Evolutionary conservation across 2,329 filamentous ascomycete genomes (phyloP).

Genomic region (Colletotrichum sp.): DNA sequence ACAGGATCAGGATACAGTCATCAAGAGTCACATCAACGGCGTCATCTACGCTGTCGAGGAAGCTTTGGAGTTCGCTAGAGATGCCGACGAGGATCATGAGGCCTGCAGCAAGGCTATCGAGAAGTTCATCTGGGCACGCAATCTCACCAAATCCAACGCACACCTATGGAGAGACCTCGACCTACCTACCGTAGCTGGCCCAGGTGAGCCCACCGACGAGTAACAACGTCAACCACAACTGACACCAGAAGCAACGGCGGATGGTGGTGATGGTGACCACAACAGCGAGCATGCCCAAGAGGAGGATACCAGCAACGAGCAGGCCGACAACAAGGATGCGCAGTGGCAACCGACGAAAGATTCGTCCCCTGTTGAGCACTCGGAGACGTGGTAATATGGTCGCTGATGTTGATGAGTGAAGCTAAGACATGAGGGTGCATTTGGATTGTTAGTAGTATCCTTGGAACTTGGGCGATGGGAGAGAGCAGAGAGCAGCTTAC

Average conservation of each 20-base stretch:
- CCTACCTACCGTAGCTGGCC: background rate
- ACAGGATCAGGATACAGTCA: background rate
- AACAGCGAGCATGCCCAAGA: background rate
- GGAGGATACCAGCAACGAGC: background rate
- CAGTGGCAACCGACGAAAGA: background rate
- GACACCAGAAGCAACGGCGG: background rate
- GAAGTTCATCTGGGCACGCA: background rate
- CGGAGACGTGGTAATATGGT: background rate
- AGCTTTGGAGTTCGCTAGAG: background rate
- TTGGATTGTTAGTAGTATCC: slow-evolving; percentile 21
- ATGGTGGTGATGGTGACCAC: background rate
- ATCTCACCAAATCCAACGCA: background rate
- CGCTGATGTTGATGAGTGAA: background rate
- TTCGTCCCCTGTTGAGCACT: too few relatives aligned
- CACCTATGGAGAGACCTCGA: background rate
- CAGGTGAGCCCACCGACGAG: background rate
- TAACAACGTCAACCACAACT: background rate
- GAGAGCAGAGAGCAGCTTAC: slow-evolving; percentile 3
- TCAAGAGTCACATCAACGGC: background rate
- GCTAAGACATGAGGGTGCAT: background rate
- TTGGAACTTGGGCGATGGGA: background rate
- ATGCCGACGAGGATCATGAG: background rate
- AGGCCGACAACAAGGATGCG: background rate
- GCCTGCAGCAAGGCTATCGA: background rate
- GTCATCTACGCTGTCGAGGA: slow-evolving; percentile 1